These are phyloP conservation scores for Cicer cuneatum DNA, from an alignment of 306 rosid species.

Conservation along the genomic window DNA sequence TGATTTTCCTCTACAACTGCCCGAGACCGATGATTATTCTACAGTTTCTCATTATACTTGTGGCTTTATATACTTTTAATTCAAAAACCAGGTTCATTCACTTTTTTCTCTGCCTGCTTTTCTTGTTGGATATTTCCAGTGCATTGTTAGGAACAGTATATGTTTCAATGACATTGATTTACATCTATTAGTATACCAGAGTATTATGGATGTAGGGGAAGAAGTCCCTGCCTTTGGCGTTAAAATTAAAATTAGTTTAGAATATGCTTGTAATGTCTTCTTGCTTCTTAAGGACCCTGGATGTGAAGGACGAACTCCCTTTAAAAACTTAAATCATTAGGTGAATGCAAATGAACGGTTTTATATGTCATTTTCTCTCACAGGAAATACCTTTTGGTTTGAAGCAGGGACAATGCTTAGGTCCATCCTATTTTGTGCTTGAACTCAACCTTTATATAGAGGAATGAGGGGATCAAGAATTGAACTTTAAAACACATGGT, in stretches of 20 bases:
- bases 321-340: neutral
- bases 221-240: neutral
- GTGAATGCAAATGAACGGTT: neutral
- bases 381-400: neutral
- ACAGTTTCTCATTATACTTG: slow-evolving; percentile 1
- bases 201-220: slow-evolving; percentile 7
- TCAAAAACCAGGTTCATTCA: neutral
- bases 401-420: neutral
- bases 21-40: neutral
- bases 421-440: neutral
- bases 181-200: neutral
- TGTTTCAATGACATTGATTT: slow-evolving; percentile 28
- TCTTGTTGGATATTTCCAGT: neutral
- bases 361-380: neutral
- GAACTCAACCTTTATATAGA: neutral
- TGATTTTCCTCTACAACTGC: neutral
- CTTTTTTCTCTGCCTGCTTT: slow-evolving; percentile 1
- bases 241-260: neutral
- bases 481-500: slow-evolving; percentile 21
- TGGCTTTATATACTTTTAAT: slow-evolving; percentile 1
- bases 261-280: slow-evolving; percentile 8
- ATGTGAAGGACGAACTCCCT: neutral
- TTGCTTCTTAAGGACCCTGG: neutral
- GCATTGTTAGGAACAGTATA: slow-evolving; percentile 2
- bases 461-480: neutral